Percentiles rank a stretch among this genome's conserved stretches.
Conservation (phyloP, 208 protist genomes). For the Leishmania tropica region DNA sequence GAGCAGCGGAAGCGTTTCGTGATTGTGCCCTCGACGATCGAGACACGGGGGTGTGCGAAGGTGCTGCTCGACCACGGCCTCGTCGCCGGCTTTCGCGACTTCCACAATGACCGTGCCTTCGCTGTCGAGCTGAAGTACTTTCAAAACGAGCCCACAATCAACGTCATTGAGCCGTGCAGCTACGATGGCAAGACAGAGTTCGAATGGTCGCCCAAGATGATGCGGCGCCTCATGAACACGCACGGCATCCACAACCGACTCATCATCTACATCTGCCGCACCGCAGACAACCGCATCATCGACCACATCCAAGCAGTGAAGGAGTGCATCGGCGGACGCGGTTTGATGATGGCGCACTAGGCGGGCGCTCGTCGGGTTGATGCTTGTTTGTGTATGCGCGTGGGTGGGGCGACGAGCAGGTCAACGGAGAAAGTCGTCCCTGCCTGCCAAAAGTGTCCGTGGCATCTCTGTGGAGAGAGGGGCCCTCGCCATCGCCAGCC, state of each 20-base stretch:
- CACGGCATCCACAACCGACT: conserved; percentile 91
- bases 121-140: conserved; percentile 93
- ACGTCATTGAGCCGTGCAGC: conserved; percentile 86
- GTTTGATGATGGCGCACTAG: conserved; percentile 90
- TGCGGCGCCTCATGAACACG: conserved; percentile 83
- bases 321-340: conserved; percentile 84
- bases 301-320: conserved; percentile 90
- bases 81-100: conserved; percentile 90
- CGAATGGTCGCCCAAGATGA: conserved; percentile 94
- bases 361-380: too few species aligned
- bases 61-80: conserved; percentile 90
- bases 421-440: not conserved
- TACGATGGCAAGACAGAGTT: conserved; percentile 90
- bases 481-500: not conserved
- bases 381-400: not conserved
- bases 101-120: conserved; percentile 92
- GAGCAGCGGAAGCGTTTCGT: conserved; percentile 92
- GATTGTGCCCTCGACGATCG: conserved; percentile 85
- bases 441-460: not conserved
- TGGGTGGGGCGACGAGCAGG: not conserved
- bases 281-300: conserved; percentile 88
- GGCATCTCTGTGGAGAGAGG: not conserved
- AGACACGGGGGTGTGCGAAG: conserved; percentile 87
- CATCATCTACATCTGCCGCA: conserved; percentile 84
- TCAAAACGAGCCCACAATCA: conserved; percentile 85